These are phyloP conservation scores for Xanthoparmelia taractica DNA, from an alignment of 495 filamentous ascomycete genomes.

Conservation along the genomic window DNA sequence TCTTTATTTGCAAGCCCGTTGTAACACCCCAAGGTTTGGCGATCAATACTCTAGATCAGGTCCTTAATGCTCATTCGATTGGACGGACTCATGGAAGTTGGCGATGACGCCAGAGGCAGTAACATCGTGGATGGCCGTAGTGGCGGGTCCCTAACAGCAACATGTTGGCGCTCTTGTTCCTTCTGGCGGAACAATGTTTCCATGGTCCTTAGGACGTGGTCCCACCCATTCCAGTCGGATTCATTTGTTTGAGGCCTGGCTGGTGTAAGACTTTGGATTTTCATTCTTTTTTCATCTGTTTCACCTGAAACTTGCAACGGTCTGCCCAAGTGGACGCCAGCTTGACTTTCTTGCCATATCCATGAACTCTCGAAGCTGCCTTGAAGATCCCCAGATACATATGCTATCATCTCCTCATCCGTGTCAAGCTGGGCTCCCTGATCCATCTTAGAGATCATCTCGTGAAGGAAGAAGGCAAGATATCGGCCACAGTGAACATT, in stretches of 20 bases:
- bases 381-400: slow-evolving; percentile 85
- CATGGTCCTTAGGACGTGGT: slow-evolving; percentile 12
- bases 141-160: slow-evolving; percentile 5
- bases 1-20: not conserved
- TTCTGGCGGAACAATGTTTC: slow-evolving; percentile 29
- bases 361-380: slow-evolving; percentile 70
- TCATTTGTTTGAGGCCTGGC: slow-evolving; percentile 26
- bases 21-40: not conserved
- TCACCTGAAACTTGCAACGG: slow-evolving; percentile 14
- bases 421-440: slow-evolving; percentile 49
- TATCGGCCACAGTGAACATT: slow-evolving; percentile 77
- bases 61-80: slow-evolving; percentile 25
- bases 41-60: slow-evolving; percentile 1
- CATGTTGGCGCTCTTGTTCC: slow-evolving; percentile 7
- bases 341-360: slow-evolving; percentile 73
- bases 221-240: slow-evolving; percentile 29
- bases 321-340: slow-evolving; percentile 15
- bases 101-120: slow-evolving; percentile 17
- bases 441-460: slow-evolving; percentile 50
- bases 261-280: slow-evolving; percentile 8
- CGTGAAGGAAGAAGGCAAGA: slow-evolving; percentile 71
- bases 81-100: slow-evolving; percentile 12
- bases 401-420: slow-evolving; percentile 87
- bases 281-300: slow-evolving; percentile 10
- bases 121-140: slow-evolving; percentile 15